Percentiles rank a stretch among this genome's conserved stretches.
Conservation (phyloP, 2,329 filamentous ascomycete genomes). For the Incumbomyces lentus region DNA sequence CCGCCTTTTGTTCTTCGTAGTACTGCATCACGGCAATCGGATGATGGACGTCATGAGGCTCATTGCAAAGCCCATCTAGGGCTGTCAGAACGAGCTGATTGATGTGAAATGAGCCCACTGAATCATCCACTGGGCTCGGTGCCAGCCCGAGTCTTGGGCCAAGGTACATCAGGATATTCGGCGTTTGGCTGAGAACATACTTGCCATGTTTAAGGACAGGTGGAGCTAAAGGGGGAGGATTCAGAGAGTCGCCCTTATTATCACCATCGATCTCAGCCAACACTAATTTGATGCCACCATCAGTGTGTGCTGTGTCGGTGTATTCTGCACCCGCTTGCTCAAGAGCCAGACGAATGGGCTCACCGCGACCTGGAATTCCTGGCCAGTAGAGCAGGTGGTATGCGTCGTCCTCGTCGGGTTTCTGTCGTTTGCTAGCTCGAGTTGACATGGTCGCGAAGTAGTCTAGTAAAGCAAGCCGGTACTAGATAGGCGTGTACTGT, state of each 20-base stretch:
- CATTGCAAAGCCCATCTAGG: slow-evolving; percentile 59
- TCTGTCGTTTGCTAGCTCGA: slow-evolving; percentile 19
- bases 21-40: slow-evolving; percentile 50
- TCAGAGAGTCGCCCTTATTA: slow-evolving; percentile 38
- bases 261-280: slow-evolving; percentile 33
- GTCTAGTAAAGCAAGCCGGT: too few species aligned
- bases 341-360: slow-evolving; percentile 61
- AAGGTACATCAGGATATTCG: slow-evolving; percentile 64
- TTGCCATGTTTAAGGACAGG: slow-evolving; percentile 49
- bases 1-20: slow-evolving; percentile 67
- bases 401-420: slow-evolving; percentile 8
- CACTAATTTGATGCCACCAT: slow-evolving; percentile 44
- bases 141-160: slow-evolving; percentile 48
- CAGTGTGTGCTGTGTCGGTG: slow-evolving; percentile 46
- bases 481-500: too few species aligned
- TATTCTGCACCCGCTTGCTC: slow-evolving; percentile 59
- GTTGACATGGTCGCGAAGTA: slow-evolving; percentile 9
- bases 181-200: slow-evolving; percentile 56
- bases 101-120: slow-evolving; percentile 44
- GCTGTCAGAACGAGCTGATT: slow-evolving; percentile 58
- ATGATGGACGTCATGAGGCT: slow-evolving; percentile 67
- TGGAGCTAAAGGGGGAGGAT: slow-evolving; percentile 56
- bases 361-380: slow-evolving; percentile 60
- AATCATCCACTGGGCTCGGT: slow-evolving; percentile 32
- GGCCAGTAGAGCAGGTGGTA: slow-evolving; percentile 50